Conservation (phyloP, 2,329 filamentous ascomycete species). For the Claviceps pazoutovae region DNA sequence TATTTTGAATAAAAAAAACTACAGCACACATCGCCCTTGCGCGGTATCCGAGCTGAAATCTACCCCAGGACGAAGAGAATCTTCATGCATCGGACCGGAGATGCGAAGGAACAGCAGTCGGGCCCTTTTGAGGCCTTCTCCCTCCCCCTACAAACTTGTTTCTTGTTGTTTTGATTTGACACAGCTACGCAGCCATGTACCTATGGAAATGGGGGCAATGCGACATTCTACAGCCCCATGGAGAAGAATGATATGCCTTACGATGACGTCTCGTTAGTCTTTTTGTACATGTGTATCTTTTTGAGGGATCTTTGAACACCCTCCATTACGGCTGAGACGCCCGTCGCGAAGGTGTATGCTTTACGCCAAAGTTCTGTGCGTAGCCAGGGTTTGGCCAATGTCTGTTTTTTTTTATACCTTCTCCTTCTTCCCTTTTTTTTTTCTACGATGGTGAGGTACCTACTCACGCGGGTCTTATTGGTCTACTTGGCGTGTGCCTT, state of each 20-base stretch:
- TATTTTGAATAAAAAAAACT: not conserved
- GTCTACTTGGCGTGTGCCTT: not conserved
- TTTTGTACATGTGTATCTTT: not conserved
- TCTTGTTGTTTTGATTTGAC: not conserved
- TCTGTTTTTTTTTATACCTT: not conserved
- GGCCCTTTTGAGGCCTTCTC: not conserved
- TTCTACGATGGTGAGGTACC: not conserved
- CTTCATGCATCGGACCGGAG: not conserved
- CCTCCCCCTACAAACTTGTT: not conserved
- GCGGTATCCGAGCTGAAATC: not conserved
- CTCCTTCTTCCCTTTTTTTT: not conserved
- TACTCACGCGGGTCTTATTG: not conserved
- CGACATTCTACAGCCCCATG: not conserved
- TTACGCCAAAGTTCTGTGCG: not conserved
- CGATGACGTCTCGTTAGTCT: constrained; percentile 5
- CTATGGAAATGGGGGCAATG: not conserved
- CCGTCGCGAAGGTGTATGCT: not conserved
- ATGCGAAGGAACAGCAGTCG: not conserved
- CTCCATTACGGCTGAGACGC: constrained; percentile 3
- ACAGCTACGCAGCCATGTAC: not conserved
- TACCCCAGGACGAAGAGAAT: not conserved
- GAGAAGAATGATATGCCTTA: constrained; percentile 3
- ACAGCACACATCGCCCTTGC: not conserved
- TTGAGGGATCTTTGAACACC: not conserved
- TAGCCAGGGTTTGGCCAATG: not conserved